A percentile compares a stretch with the other conserved stretches of the same genome.
These are phyloP conservation scores for Arthrinium phaeospermum DNA, from an alignment of 2,329 filamentous ascomycete species.

Conservation along the genomic window DNA sequence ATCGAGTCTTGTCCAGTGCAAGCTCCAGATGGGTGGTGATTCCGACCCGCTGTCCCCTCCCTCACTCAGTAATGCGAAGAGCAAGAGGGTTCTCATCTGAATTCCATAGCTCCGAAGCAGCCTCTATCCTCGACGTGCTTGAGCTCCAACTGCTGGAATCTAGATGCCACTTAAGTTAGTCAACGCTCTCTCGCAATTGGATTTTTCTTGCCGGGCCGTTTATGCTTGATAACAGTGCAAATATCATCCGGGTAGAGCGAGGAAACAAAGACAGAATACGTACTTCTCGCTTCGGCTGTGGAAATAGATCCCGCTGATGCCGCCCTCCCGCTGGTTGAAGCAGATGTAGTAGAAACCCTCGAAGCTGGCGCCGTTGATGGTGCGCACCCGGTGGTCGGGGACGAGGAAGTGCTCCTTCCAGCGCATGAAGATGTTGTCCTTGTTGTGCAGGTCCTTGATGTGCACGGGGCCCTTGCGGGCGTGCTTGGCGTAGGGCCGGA, in stretches of 20 bases:
- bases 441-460: constrained; percentile 75
- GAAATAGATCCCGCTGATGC: constrained; percentile 94
- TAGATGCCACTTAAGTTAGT: constrained; percentile 40
- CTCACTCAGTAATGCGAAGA: not conserved
- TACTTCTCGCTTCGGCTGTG: constrained; percentile 98
- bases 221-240: no score
- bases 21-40: not conserved
- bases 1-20: not conserved
- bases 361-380: constrained; percentile 92
- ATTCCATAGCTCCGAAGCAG: constrained; percentile 86
- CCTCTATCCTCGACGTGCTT: constrained; percentile 86
- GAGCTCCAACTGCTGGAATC: constrained; percentile 91
- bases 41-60: no score
- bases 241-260: no score
- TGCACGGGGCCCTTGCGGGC: constrained; percentile 59
- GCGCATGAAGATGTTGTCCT: constrained; percentile 95
- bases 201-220: constrained; percentile 16
- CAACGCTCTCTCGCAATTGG: not conserved
- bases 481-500: constrained; percentile 72
- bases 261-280: constrained; percentile 43
- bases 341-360: constrained; percentile 99
- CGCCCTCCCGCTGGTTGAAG: constrained; percentile 90
- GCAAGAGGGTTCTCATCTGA: constrained; percentile 46
- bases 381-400: constrained; percentile 89
- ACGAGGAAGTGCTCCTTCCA: constrained; percentile 99